Conservation (phyloP, 441 rosid species). For the Hura crepitans region DNA sequence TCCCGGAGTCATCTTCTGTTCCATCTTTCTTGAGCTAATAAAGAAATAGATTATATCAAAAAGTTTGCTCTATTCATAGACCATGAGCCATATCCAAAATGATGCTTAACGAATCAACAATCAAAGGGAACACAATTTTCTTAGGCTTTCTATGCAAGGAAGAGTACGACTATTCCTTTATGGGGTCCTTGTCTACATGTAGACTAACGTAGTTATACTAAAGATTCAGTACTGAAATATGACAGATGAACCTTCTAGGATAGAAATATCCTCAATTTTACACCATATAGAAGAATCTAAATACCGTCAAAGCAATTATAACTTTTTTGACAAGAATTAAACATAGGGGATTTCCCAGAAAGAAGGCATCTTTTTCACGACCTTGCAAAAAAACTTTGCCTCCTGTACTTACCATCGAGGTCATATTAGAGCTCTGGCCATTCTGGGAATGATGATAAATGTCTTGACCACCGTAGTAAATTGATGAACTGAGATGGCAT, state of each 20-base stretch:
- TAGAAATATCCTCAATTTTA: too few relatives aligned
- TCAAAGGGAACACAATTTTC: neutral
- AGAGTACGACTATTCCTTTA: neutral
- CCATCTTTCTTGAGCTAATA: constrained; percentile 54
- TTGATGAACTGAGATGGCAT: constrained; percentile 82
- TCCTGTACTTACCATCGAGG: constrained; percentile 41
- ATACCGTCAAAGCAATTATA: neutral
- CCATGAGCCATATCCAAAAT: neutral
- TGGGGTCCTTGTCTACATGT: neutral
- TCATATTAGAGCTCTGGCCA: constrained; percentile 34
- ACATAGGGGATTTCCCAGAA: neutral
- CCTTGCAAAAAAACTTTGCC: neutral
- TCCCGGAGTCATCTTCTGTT: constrained; percentile 68
- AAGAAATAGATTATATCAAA: constrained; percentile 17
- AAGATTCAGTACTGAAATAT: neutral
- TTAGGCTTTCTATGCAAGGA: neutral
- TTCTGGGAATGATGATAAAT: constrained; percentile 51
- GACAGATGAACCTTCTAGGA: neutral
- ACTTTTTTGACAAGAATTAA: neutral
- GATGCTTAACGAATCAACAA: neutral
- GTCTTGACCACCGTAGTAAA: constrained; percentile 90
- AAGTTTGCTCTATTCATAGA: constrained; percentile 8
- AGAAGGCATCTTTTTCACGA: neutral
- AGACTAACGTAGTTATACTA: neutral
- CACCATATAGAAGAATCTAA: too few relatives aligned